Evolutionary conservation across 2,329 filamentous ascomycete species (phyloP).

Genomic region (Chrysosporium queenslandicum): DNA sequence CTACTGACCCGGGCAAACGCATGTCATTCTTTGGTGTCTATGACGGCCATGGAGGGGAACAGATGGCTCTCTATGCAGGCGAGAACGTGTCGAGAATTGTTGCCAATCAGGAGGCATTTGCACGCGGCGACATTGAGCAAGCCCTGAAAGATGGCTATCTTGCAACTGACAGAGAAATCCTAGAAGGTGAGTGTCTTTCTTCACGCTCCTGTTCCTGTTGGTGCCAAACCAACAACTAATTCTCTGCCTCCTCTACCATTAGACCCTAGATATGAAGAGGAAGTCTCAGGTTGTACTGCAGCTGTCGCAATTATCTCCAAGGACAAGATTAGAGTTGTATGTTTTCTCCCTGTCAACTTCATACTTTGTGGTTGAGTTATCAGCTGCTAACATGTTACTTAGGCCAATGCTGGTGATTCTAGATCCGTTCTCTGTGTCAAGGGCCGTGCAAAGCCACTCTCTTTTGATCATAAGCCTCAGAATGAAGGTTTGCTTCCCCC

Average conservation of each 20-base stretch:
- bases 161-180: conserved; percentile 87
- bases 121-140: conserved; percentile 83
- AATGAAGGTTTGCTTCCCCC: conserved; percentile 63
- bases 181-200: conserved; percentile 60
- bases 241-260: conserved; percentile 18
- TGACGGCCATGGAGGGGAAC: conserved; percentile 94
- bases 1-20: conserved; percentile 55
- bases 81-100: conserved; percentile 91
- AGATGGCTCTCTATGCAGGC: conserved; percentile 86
- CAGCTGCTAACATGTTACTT: conserved; percentile 5
- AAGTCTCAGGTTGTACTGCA: conserved; percentile 95
- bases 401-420: conserved; percentile 97
- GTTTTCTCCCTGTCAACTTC: conserved; percentile 35
- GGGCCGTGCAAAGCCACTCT: conserved; percentile 90
- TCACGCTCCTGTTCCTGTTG: background rate
- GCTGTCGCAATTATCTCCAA: conserved; percentile 81
- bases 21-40: conserved; percentile 97
- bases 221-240: conserved; percentile 7
- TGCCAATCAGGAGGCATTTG: conserved; percentile 88
- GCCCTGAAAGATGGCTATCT: conserved; percentile 95
- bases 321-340: conserved; percentile 88
- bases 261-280: conserved; percentile 96
- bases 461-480: conserved; percentile 98
- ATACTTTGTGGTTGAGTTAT: background rate
- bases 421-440: conserved; percentile 92